Base-by-base conservation (phyloP, 2,329 filamentous ascomycete genomes). In the Whalleya microplaca region DNA sequence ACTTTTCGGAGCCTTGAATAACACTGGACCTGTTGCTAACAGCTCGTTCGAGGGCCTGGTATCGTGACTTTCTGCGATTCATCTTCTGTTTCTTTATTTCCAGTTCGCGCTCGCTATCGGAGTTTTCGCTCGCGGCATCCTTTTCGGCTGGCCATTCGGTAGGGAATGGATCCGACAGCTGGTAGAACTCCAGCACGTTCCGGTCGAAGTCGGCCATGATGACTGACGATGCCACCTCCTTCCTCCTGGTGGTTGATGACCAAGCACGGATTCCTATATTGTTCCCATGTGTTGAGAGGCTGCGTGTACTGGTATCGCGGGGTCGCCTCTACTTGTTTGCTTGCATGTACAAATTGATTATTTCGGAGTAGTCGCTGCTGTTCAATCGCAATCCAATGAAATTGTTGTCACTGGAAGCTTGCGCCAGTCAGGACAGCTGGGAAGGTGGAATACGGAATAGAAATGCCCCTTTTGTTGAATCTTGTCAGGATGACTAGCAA, bases 111-210 rank as follows among this genome's bases (percentile, higher is more conserved):
- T 85, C 86, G 50, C 77, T 84, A 45, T 87, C 89, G 19, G 84
- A 88, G 45, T 79, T 84, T 72, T 89, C 87, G 68, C 84, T 86
- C 53, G 87, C 83, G 70, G 70, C 65, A 70, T 72, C 65, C 72
- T 92, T 88, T 67, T 96, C 90, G 47, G 86, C 80, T 0, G 94
- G 94, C 94, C 94, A 98, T 80, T 91, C 86, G 37, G 85, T 84
- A 2, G 94, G 94, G 72, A 86, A 93, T 19, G 90, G 80, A 14
- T 83, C 90, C 42, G 88, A 83, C 47, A 98, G 84, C 73, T 92
- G 90, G 78, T 98, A 98, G 77, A 96, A 92, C 66, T 92, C 92
- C 67, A 95, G 85, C 52, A 98, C 85, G 45, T 84, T 86, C 59
- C 87, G 81, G 69, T 95, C 89, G 67, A 87, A 84, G 69, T 95